A percentile compares a stretch with the other conserved stretches of the same genome.
Conservation (phyloP, 441 rosid species). For the Gossypium trilobum region DNA sequence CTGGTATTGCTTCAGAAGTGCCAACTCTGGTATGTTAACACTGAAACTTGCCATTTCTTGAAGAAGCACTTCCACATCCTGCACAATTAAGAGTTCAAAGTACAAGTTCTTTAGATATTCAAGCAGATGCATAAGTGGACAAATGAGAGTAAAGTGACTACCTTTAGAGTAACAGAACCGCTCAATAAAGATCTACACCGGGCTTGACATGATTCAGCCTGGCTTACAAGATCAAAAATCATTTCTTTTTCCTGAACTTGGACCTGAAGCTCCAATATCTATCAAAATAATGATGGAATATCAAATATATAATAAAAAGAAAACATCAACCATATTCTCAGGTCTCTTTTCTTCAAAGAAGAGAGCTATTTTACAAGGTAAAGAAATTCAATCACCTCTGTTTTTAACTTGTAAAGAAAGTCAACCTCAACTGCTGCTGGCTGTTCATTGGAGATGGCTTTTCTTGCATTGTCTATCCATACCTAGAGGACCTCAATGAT, state of each 20-base stretch:
- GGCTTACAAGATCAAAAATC: slow-evolving; percentile 42
- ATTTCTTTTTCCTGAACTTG: slow-evolving; percentile 50
- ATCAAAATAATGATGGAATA: slow-evolving; percentile 18
- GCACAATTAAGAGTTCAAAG: slow-evolving; percentile 21
- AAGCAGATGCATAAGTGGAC: slow-evolving; percentile 1
- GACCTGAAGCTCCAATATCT: slow-evolving; percentile 70
- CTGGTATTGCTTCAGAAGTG: slow-evolving; percentile 59
- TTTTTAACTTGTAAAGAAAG: slow-evolving; percentile 57
- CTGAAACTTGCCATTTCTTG: slow-evolving; percentile 42
- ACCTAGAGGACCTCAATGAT: slow-evolving; percentile 35
- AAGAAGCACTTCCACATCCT: slow-evolving; percentile 59
- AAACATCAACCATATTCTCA: slow-evolving; percentile 3
- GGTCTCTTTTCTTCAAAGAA: background rate
- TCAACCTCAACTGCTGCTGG: slow-evolving; percentile 44
- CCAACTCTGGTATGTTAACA: slow-evolving; percentile 60
- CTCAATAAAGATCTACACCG: slow-evolving; percentile 43
- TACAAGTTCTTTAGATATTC: background rate
- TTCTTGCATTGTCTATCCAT: slow-evolving; percentile 47
- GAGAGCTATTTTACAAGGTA: slow-evolving; percentile 9
- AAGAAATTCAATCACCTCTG: slow-evolving; percentile 48
- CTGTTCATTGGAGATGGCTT: slow-evolving; percentile 33
- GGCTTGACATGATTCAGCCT: slow-evolving; percentile 55
- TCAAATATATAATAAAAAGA: slow-evolving; percentile 14
- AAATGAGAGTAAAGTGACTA: slow-evolving; percentile 19
- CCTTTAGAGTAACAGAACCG: slow-evolving; percentile 51